Base-by-base conservation (phyloP, 164 flowering plant species). In the Tetrastigma voinierianum region DNA sequence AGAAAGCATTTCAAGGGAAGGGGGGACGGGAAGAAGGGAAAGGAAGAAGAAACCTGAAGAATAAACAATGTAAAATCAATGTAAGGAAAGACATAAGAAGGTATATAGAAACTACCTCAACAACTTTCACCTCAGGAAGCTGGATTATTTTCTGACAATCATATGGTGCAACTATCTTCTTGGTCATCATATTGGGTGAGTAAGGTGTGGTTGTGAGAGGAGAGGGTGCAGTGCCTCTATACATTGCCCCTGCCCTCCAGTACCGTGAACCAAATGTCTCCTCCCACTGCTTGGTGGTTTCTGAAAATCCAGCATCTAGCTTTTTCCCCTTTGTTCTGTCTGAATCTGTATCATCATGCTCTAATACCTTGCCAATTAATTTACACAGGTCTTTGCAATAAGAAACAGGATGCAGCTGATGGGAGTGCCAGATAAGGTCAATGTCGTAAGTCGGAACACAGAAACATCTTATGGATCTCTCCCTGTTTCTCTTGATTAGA, bases 391-490 rank as follows among this genome's bases (percentile, higher is more conserved):
- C 91, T 49, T 87, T 77, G 67, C 91, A 83, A 68, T 96, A 96
- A 67, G 90, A 80, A 70, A 72, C 82, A 17, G 99, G 87, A 65
- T 96, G 86, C 69, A 96, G 64, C 70, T 92, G 98, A 67, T 96
- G 99, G 15, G 97, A 73, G 69, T 96, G 99, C 98, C 99, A 96
- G 46, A 96, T 88, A 16, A 96, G 87, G 70, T 96, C 99, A 77
- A 96, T 77, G 76, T 96, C 98, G 70, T 96, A 96, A 61, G 99
- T 96, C 17, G 99, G 99, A 63, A 96, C 99, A 73, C 87, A 87
- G 67, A 90, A 90, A 46, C 83, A 74, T 52, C 64, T 82, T 18
- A 86, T 59, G 23, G 80, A 78, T 66, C 72, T 88, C 75, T 90
- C 93, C 70, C 46, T 77, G 82, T 92, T 96, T 78, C 87, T 90